Conservation (phyloP, 2,329 filamentous ascomycete species). For the Arthrobotrys sphaeroides region DNA sequence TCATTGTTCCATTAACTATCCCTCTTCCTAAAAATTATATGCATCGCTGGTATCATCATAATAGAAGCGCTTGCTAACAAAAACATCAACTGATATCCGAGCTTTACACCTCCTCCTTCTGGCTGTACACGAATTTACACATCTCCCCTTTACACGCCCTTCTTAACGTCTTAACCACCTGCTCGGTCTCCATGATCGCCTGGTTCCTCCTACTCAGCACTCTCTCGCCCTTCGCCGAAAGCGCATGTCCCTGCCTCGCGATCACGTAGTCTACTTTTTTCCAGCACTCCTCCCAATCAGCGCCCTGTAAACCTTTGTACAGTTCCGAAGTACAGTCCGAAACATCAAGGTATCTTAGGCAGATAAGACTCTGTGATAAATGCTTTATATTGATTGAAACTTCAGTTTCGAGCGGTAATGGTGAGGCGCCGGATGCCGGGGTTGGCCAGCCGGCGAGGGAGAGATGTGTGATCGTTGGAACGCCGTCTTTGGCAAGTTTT, state of each 20-base stretch:
- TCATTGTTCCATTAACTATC: neutral
- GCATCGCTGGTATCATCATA: neutral
- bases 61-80: neutral
- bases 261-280: conserved; percentile 55
- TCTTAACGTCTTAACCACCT: conserved; percentile 9
- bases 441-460: conserved; percentile 55
- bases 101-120: conserved; percentile 17
- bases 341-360: conserved; percentile 56
- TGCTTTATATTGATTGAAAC: conserved; percentile 44
- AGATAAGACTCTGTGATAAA: conserved; percentile 54
- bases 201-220: conserved; percentile 17
- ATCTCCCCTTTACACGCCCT: conserved; percentile 26
- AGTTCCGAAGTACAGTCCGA: conserved; percentile 51
- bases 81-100: neutral
- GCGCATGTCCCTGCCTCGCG: conserved; percentile 47
- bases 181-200: conserved; percentile 22
- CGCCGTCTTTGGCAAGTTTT: conserved; percentile 39
- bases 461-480: conserved; percentile 57
- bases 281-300: conserved; percentile 55
- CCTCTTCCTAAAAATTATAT: neutral
- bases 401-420: neutral
- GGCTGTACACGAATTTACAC: conserved; percentile 40
- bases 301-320: conserved; percentile 47
- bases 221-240: conserved; percentile 31
- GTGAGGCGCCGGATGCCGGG: conserved; percentile 23